phyloP scores from a whole-genome alignment of 2,329 filamentous ascomycete species.

The Beauveria bassiana region DNA sequence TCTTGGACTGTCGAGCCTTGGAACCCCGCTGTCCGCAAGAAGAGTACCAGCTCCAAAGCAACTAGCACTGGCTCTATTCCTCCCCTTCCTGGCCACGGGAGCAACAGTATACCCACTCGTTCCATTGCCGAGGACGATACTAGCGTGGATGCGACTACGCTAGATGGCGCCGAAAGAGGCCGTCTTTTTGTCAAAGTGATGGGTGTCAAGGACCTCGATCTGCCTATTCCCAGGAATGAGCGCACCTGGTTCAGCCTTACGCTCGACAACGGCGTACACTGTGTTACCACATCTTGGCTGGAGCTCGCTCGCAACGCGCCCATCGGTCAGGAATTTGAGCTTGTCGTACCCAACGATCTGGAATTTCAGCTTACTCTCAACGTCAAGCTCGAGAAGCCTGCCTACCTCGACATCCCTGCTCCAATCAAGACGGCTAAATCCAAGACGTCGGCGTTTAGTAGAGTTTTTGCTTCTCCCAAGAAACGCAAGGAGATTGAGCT shows the following conservation, averaged over 20 bases:
- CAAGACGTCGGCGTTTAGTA: constrained; percentile 84
- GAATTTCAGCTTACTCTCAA: constrained; percentile 97
- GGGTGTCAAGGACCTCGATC: constrained; percentile 88
- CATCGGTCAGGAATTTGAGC: constrained; percentile 96
- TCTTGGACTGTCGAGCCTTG: constrained; percentile 97
- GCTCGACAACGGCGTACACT: constrained; percentile 96
- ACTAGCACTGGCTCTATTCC: constrained; percentile 57
- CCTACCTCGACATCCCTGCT: constrained; percentile 48
- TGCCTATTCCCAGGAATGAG: constrained; percentile 84
- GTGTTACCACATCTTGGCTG: constrained; percentile 92
- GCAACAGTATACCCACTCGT: constrained; percentile 57
- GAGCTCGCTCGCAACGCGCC: constrained; percentile 87
- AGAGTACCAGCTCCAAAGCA: constrained; percentile 45
- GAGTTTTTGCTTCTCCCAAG: constrained; percentile 88
- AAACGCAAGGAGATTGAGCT: constrained; percentile 93
- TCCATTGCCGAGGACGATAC: constrained; percentile 64
- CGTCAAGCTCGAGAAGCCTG: constrained; percentile 82
- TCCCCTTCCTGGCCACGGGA: constrained; percentile 80
- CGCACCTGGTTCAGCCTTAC: constrained; percentile 92
- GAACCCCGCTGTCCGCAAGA: constrained; percentile 71
- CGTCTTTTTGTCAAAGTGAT: constrained; percentile 98
- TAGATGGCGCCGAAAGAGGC: constrained; percentile 80
- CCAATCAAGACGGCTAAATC: constrained; percentile 55
- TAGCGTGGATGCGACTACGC: constrained; percentile 47
- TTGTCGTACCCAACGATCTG: constrained; percentile 94